Base-by-base conservation (phyloP, 805 yeast genomes). In the Teunomyces gatunensis region DNA sequence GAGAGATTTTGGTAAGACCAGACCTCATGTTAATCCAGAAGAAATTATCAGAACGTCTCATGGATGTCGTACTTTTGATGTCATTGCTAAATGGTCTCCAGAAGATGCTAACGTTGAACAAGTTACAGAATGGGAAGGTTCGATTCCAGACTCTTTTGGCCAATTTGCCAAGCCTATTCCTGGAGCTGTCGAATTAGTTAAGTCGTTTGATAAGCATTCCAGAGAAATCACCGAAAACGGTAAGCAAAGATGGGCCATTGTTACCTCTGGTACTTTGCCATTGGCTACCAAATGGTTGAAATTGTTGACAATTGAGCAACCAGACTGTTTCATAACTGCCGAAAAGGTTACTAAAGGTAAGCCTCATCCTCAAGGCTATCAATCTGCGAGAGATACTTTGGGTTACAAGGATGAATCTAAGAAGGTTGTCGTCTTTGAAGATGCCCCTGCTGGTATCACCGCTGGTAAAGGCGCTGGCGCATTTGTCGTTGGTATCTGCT, bases 401-500 rank as follows among this genome's bases (percentile, higher is more conserved):
- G 77, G 78, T 23, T 73, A 69, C 56, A 67, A 67, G 48, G 58
- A 52, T 7, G 47, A 63, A 27, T 50, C 55, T 46, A 63, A 68
- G 54, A 71, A 71, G 58, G 75, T 70, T 47, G 83, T 87, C 37
- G 90, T 85, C 44, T 88, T 88, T 61, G 96, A 88, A 71, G 96
- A 88, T 64, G 95, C 96, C 40, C 92, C 90, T 49, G 91, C 94
- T 43, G 96, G 96, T 63, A 81, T 87, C 53, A 69, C 79, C 58
- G 92, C 96, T 34, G 96, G 95, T 61, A 81, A 82, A 63, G 87
- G 78, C 47, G 91, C 94, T 21, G 95, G 91, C 50, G 89, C 94
- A 64, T 75, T 79, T 62, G 85, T 87, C 51, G 81, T 88, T 57
- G 96, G 95, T 62, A 84, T 88, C 67, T 86, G 91, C 55, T 84